Percentiles rank a stretch among this genome's conserved stretches.
Evolutionary conservation across 495 filamentous ascomycete genomes (phyloP).

Genomic region (Lophiotrema nucula): DNA sequence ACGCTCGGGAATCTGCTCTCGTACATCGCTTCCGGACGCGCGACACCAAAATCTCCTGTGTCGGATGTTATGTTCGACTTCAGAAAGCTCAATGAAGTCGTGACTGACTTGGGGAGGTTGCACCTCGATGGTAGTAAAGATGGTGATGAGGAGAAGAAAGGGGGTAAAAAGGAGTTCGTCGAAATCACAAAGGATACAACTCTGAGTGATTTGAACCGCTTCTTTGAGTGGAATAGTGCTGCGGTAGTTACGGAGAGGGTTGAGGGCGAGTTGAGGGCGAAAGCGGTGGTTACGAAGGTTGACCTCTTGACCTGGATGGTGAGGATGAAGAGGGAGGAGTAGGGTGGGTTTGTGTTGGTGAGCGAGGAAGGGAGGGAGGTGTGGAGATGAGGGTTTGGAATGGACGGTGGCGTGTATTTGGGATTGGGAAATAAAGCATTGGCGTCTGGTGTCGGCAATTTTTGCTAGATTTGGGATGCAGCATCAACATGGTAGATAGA

Average conservation of each 20-base stretch:
- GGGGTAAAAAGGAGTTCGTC: slow-evolving; percentile 56
- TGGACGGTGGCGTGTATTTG: no score
- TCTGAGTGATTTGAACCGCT: slow-evolving; percentile 75
- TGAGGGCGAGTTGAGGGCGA: slow-evolving; percentile 65
- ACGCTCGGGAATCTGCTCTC: slow-evolving; percentile 93
- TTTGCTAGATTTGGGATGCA: no score
- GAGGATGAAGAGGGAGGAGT: no score
- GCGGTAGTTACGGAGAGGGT: slow-evolving; percentile 81
- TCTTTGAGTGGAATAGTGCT: slow-evolving; percentile 97
- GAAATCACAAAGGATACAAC: slow-evolving; percentile 92
- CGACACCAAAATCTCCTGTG: slow-evolving; percentile 67
- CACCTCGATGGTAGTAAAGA: slow-evolving; percentile 3
- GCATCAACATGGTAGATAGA: no score
- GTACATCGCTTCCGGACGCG: slow-evolving; percentile 79
- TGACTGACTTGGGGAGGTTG: slow-evolving; percentile 76
- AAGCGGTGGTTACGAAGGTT: slow-evolving; percentile 94
- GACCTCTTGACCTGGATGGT: slow-evolving; percentile 93
- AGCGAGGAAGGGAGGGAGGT: no score
- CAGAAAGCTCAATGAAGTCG: slow-evolving; percentile 74
- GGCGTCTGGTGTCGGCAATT: no score
- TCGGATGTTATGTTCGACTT: slow-evolving; percentile 97
- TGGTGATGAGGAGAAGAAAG: slow-evolving; percentile 52
- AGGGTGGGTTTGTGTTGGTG: no score
- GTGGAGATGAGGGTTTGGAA: no score
- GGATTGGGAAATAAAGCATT: no score